Conservation (phyloP, 192 early-diverging fungal genomes). For the Paraglomus occultum region DNA sequence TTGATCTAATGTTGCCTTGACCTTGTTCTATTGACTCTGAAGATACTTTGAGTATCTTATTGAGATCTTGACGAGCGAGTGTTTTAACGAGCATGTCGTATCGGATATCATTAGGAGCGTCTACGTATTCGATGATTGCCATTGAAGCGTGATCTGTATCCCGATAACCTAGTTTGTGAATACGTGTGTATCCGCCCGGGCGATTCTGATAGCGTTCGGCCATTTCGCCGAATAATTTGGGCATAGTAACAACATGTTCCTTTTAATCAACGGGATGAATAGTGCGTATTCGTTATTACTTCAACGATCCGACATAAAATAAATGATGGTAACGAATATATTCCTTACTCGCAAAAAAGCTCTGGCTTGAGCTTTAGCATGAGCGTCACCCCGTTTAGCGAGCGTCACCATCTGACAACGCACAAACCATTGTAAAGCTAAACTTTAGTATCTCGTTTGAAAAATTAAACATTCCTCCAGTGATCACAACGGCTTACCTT, state of each 20-base stretch:
- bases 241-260: slow-evolving; percentile 69
- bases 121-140: slow-evolving; percentile 90
- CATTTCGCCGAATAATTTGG: slow-evolving; percentile 78
- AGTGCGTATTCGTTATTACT: background rate
- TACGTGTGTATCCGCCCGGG: slow-evolving; percentile 86
- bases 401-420: slow-evolving; percentile 71
- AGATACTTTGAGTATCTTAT: slow-evolving; percentile 33
- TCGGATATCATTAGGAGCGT: slow-evolving; percentile 75
- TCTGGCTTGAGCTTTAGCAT: slow-evolving; percentile 59
- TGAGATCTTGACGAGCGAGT: slow-evolving; percentile 44
- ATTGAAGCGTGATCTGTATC: slow-evolving; percentile 83
- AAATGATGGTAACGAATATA: background rate
- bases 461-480: too few species aligned
- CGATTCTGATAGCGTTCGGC: slow-evolving; percentile 79
- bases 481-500: slow-evolving; percentile 42
- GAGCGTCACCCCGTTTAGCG: slow-evolving; percentile 69
- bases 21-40: slow-evolving; percentile 2
- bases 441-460: background rate
- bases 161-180: slow-evolving; percentile 74
- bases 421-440: background rate
- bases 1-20: background rate
- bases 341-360: slow-evolving; percentile 50
- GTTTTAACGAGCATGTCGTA: slow-evolving; percentile 49
- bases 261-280: slow-evolving; percentile 23
- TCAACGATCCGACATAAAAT: background rate